Base-by-base conservation (phyloP, 345 rosid species). In the Capsella bursapastoris region DNA sequence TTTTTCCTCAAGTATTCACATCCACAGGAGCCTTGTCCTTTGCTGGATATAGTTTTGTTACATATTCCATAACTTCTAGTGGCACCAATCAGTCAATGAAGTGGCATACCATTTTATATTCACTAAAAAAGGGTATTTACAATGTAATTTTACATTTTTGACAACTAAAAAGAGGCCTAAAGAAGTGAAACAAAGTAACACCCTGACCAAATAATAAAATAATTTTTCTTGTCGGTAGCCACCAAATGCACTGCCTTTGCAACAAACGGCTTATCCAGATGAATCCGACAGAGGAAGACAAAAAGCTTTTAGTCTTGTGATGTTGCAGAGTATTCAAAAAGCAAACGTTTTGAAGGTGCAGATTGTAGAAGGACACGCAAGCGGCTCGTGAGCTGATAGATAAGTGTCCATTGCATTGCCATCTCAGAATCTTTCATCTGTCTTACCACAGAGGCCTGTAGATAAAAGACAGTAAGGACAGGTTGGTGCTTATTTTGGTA, bases 381-480 rank as follows among this genome's bases (percentile, higher is more conserved):
- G 41, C 99, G 93, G 76, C 97, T 88, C 1, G 99, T 86, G 37
- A 95, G 97, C 80, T 95, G 89, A 81, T 92, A 91, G 64, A 87
- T 92, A 77, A 95, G 70, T 13, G 97, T 90, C 97, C 97, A 92
- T 45, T 90, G 97, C 97, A 89, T 89, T 1, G 97, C 99, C 97
- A 92, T 89, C 81, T 90, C 97, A 0, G 97, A 92, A 68, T 90
- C 99, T 80, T 92, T 95, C 97, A 95, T 88, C 88, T 95, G 97
- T 82, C 97, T 84, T 10, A 88, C 93, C 10, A 92, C 78, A 31
- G 97, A 90, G 37, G 99, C 99, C 99, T 91, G 71, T 28, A 32
- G 52, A 79, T 7, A 68, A 44, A 7, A 57, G 44, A 64, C 57
- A 62, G 25, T 50, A 65, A 31, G 5, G 22, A 64, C 49, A n/a